Evolutionary conservation across 129 eudicot species (phyloP).

Genomic region (Escallonia herrerae): DNA sequence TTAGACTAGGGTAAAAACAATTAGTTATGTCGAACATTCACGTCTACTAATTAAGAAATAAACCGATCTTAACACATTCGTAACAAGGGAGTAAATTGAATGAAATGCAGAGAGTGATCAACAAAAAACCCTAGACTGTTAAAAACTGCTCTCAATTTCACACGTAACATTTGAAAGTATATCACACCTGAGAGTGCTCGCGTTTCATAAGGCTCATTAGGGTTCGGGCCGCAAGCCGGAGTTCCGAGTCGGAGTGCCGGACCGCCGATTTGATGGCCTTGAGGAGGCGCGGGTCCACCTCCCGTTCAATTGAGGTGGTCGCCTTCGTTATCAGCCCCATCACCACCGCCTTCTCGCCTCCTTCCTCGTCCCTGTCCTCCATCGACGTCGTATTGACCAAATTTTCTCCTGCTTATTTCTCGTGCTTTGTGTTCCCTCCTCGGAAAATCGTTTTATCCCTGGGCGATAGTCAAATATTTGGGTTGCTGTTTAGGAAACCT

Average conservation of each 20-base stretch:
- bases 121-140: background rate
- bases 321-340: slow-evolving; percentile 68
- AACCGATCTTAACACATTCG: no score
- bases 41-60: no score
- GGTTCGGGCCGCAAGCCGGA: slow-evolving; percentile 74
- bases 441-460: slow-evolving; percentile 14
- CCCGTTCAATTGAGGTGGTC: slow-evolving; percentile 65
- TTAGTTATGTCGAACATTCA: no score
- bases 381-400: slow-evolving; percentile 16
- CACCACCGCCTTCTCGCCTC: slow-evolving; percentile 38
- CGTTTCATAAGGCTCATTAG: slow-evolving; percentile 78
- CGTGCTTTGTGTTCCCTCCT: background rate
- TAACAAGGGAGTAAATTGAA: no score
- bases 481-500: no score
- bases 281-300: slow-evolving; percentile 80
- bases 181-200: slow-evolving; percentile 82
- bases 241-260: slow-evolving; percentile 76
- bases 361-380: slow-evolving; percentile 30
- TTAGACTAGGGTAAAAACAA: no score
- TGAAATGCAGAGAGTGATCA: no score
- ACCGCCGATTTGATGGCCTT: slow-evolving; percentile 84
- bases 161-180: background rate
- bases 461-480: background rate
- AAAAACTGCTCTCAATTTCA: background rate
- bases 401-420: no score